Conservation (phyloP, 129 eudicot species). For the Kitagawia praeruptora region DNA sequence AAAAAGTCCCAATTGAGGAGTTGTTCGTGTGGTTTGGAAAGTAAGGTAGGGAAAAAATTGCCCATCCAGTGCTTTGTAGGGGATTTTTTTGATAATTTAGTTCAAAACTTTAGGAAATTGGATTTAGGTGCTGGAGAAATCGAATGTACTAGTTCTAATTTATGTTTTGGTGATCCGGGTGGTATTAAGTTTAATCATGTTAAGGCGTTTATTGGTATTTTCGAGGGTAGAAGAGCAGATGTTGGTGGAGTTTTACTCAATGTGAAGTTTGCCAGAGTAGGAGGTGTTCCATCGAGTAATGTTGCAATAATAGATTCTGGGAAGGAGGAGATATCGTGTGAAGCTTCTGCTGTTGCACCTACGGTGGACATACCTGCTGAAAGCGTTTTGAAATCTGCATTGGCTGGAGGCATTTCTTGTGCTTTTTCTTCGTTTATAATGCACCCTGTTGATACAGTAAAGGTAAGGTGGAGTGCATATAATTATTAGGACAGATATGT, state of each 20-base stretch:
- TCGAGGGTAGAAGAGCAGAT: slow-evolving; percentile 60
- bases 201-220: slow-evolving; percentile 38
- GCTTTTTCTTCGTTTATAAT: slow-evolving; percentile 73
- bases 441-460: slow-evolving; percentile 90
- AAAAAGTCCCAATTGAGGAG: slow-evolving; percentile 19
- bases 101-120: slow-evolving; percentile 48
- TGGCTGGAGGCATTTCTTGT: slow-evolving; percentile 95
- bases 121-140: slow-evolving; percentile 34
- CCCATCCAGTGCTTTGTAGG: slow-evolving; percentile 45
- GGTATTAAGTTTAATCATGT: slow-evolving; percentile 32
- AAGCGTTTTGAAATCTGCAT: slow-evolving; percentile 79
- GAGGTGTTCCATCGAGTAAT: slow-evolving; percentile 67
- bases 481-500: background rate
- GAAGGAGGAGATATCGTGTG: slow-evolving; percentile 70
- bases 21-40: slow-evolving; percentile 15
- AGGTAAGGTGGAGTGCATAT: slow-evolving; percentile 33
- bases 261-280: slow-evolving; percentile 74
- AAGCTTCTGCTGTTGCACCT: slow-evolving; percentile 91
- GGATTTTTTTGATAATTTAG: slow-evolving; percentile 47
- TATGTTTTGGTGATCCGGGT: background rate
- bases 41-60: slow-evolving; percentile 36
- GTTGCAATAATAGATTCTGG: slow-evolving; percentile 41
- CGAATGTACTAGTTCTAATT: slow-evolving; percentile 24
- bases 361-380: slow-evolving; percentile 78
- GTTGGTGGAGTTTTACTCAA: slow-evolving; percentile 53